Evolutionary conservation across 139 green algal genomes (phyloP), one percentile per base, ranked within the genome.

Genomic region (Coelastrella sp.): DNA sequence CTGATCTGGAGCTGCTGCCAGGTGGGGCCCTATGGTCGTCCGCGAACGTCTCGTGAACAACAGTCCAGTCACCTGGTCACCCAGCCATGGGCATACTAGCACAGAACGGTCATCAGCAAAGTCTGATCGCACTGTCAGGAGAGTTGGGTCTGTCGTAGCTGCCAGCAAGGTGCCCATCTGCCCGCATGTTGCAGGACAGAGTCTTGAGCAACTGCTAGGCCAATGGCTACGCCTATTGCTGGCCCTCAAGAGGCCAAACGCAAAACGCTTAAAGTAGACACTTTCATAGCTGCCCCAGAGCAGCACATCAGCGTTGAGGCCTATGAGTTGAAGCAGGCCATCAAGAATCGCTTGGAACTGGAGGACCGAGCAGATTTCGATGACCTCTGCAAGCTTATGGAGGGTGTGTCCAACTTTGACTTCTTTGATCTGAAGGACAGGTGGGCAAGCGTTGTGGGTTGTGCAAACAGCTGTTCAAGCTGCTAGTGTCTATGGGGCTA

Each of bases 351-450:
- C 19, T 79, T 94, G 32, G 76, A 89, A 11, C 77, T 86, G 54
- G 56, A 60, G 17, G 73, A 93, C 68, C 47, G 80, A 4, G 75
- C 17, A 4, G 60, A 47, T 11, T 94, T 92, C 73, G 75, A 90
- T 19, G 84, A 89, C 19, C 83, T 94, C 73, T 80, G 57, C 60
- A 88, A 92, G 81, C 89, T 94, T 20, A 80, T 91, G 73, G 77
- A 92, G 65, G 92, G 80, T 7, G 88, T 91, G 14, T 78, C 88
- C 22, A 83, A 92, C 80, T 94, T 89, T 85, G 89, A 92, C 32
- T 94, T 92, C 65, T 79, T 89, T 10, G 89, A 94, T 20, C 59
- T 92, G 8, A 88, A 88, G 64, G 78, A 56, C 2, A 54, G 83
- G 83, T 88, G 83, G 57, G 83, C 60, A 23, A 11, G 64, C 64